Evolutionary conservation across 1,284 basidiomycete species (phyloP).

Genomic region (Polyporus tsugae): DNA sequence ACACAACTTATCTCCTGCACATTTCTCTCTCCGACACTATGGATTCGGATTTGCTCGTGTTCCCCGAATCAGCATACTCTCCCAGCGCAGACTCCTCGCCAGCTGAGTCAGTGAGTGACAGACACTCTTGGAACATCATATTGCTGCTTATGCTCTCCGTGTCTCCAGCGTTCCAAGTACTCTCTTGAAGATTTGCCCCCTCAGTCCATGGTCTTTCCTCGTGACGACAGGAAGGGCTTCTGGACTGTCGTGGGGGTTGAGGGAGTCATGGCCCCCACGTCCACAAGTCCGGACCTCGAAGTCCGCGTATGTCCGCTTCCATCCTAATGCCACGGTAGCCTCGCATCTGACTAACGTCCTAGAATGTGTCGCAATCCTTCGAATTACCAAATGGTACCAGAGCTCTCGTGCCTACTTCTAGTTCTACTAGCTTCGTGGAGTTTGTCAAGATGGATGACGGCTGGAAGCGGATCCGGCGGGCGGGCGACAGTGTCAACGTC

Average conservation of each 20-base stretch:
- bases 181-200: background rate
- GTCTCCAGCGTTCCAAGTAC: background rate
- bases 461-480: background rate
- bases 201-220: background rate
- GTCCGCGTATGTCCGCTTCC: background rate
- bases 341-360: background rate
- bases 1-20: too few species aligned
- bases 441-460: background rate
- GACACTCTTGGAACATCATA: background rate
- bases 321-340: background rate
- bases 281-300: background rate
- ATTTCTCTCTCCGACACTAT: background rate
- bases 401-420: background rate
- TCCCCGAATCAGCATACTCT: too few species aligned
- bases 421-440: background rate
- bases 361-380: background rate
- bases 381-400: background rate
- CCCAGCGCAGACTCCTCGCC: background rate
- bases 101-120: background rate
- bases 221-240: background rate
- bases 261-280: background rate
- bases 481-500: background rate
- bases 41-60: background rate
- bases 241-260: background rate
- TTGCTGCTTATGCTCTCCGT: background rate